These are phyloP conservation scores for Solanum aculeatissimum DNA, from an alignment of 305 asterid genomes.

Conservation along the genomic window DNA sequence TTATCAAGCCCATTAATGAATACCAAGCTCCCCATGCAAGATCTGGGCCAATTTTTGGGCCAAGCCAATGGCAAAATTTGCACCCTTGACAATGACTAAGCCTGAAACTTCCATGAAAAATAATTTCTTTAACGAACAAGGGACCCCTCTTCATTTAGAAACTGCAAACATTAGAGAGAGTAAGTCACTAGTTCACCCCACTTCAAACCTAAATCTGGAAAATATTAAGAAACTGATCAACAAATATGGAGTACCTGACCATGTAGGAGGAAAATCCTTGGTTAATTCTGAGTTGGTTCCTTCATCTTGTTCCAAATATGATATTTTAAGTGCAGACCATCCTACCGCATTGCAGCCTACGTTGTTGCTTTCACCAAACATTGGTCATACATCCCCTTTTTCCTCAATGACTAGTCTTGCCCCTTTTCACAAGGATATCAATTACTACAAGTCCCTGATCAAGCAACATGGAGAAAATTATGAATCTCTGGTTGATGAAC, in stretches of 20 bases:
- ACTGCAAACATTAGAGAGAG: not conserved
- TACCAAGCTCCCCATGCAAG: not conserved
- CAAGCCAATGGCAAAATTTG: constrained; percentile 1
- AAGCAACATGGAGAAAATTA: constrained; percentile 63
- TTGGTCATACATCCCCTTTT: not conserved
- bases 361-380: not conserved
- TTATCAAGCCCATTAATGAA: not conserved
- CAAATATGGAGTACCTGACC: not conserved
- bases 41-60: not conserved
- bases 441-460: constrained; percentile 54
- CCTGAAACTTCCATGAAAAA: not conserved
- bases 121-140: not conserved
- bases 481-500: constrained; percentile 20
- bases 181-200: not conserved
- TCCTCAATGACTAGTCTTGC: constrained; percentile 6
- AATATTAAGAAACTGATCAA: not conserved
- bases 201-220: not conserved
- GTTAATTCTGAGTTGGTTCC: not conserved
- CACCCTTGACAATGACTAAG: not conserved
- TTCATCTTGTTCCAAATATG: not conserved
- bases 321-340: not conserved
- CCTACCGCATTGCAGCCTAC: not conserved
- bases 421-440: constrained; percentile 27
- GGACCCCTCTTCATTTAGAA: not conserved
- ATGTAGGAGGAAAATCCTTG: not conserved